phyloP scores from a whole-genome alignment of 2,329 filamentous ascomycete genomes.

The Fusarium sterilihyphosum region DNA sequence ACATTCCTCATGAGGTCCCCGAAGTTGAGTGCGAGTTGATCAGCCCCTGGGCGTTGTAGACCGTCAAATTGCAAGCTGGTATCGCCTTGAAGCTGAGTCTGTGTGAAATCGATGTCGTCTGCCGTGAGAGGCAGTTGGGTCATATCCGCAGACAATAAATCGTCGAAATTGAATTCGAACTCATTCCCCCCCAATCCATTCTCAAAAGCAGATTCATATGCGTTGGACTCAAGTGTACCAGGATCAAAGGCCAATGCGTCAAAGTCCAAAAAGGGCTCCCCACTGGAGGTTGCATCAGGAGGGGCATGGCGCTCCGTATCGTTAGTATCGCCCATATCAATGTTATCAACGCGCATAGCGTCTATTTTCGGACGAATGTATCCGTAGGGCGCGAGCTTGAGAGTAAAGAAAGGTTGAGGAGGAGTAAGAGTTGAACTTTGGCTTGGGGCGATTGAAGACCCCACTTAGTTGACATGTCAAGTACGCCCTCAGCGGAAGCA shows the following conservation, averaged over 20 bases:
- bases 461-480: not conserved
- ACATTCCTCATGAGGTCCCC: not conserved
- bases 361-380: not conserved
- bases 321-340: not conserved
- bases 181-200: not conserved
- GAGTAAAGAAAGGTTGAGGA: not conserved
- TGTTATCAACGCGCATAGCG: not conserved
- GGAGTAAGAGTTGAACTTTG: not conserved
- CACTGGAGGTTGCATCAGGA: not conserved
- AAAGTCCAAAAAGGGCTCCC: not conserved
- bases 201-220: not conserved
- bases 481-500: not conserved
- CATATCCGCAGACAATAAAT: not conserved
- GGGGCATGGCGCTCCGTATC: not conserved
- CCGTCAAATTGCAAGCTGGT: not conserved
- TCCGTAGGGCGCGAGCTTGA: not conserved
- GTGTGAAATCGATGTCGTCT: not conserved
- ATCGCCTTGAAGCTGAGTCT: not conserved
- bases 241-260: not conserved
- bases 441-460: not conserved
- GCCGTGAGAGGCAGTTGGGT: not conserved
- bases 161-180: not conserved
- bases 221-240: not conserved
- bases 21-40: not conserved
- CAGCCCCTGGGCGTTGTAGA: not conserved